These are phyloP conservation scores for Leishmania tropica DNA, from an alignment of 208 protist genomes.

Conservation along the genomic window DNA sequence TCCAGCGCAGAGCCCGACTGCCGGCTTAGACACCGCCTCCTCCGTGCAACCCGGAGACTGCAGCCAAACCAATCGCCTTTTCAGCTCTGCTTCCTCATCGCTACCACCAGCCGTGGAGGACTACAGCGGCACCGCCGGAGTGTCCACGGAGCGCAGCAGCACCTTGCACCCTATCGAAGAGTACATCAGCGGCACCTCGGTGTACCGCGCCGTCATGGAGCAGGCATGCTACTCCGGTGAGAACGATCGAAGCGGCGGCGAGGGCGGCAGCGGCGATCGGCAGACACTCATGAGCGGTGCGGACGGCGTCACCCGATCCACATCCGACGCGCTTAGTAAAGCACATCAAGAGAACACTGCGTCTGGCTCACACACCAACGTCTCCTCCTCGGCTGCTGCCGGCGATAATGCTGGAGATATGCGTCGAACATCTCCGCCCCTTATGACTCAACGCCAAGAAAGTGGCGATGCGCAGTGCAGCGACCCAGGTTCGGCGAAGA, in stretches of 20 bases:
- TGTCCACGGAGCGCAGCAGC: neutral
- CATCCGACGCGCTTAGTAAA: neutral
- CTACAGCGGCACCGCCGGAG: neutral
- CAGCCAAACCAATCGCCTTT: neutral
- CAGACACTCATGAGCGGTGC: neutral
- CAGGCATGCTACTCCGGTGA: too few relatives aligned
- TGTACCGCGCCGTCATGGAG: constrained; percentile 33
- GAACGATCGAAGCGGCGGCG: too few relatives aligned
- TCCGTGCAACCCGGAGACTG: neutral
- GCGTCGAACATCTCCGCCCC: neutral
- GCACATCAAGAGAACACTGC: neutral
- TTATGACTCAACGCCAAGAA: neutral
- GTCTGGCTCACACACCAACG: neutral
- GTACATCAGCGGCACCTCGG: constrained; percentile 62
- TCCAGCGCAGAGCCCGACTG: neutral
- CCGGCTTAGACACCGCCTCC: neutral
- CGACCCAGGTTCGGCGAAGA: neutral
- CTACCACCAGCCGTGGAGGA: neutral
- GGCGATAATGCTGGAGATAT: neutral
- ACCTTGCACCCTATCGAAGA: constrained; percentile 45
- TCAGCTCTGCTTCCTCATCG: constrained; percentile 17
- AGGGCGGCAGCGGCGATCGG: neutral
- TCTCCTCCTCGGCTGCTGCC: neutral
- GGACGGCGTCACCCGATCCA: too few relatives aligned
- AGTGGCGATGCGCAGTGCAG: neutral